phyloP scores from a whole-genome alignment of 2,329 filamentous ascomycete genomes.

The Fusarium abutilonis region DNA sequence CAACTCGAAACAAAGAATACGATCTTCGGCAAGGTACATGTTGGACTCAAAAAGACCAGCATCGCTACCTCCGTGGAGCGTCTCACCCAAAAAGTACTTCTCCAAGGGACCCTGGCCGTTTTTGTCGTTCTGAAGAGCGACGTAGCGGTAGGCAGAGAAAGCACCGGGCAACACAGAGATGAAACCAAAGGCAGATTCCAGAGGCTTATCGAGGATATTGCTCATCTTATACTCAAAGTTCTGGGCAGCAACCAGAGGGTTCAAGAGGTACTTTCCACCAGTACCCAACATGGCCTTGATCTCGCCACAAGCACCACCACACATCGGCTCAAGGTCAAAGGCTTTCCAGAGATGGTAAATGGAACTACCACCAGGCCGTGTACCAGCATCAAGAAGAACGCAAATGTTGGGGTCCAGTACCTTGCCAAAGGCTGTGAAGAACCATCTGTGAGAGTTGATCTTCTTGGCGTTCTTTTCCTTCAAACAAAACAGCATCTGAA shows the following conservation, averaged over 20 bases:
- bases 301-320: constrained; percentile 95
- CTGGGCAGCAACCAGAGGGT: constrained; percentile 93
- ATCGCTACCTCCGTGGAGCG: constrained; percentile 89
- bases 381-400: constrained; percentile 94
- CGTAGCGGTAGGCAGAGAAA: constrained; percentile 96
- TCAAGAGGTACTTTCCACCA: constrained; percentile 86
- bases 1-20: constrained; percentile 98
- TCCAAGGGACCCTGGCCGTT: constrained; percentile 90
- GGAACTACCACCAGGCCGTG: constrained; percentile 90
- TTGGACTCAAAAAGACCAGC: constrained; percentile 98
- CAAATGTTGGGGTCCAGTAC: constrained; percentile 96
- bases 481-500: constrained; percentile 96
- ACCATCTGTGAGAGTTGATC: constrained; percentile 99
- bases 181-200: constrained; percentile 97
- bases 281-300: constrained; percentile 97
- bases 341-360: constrained; percentile 99
- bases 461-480: constrained; percentile 99
- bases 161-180: constrained; percentile 96
- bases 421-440: constrained; percentile 95
- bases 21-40: constrained; percentile 99
- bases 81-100: constrained; percentile 97
- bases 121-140: constrained; percentile 96
- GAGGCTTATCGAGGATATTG: constrained; percentile 97
- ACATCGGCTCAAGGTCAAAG: constrained; percentile 97
- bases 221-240: constrained; percentile 99